These are phyloP conservation scores for Coemansia sp. DNA, from an alignment of 371 early-diverging fungal species.

Conservation along the genomic window DNA sequence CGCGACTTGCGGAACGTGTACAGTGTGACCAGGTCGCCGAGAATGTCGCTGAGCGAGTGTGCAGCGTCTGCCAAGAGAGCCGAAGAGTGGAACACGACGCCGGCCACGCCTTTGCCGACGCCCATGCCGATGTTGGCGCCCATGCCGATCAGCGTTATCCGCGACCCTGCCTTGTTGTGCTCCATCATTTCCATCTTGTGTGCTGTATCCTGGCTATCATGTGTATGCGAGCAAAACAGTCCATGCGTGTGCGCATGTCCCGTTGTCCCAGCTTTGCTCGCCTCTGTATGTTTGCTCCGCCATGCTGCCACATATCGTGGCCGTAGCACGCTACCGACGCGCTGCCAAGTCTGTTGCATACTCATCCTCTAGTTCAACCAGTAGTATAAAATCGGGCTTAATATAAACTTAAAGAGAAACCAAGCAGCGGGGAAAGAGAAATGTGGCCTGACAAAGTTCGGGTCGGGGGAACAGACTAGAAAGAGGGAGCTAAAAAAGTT, in stretches of 20 bases:
- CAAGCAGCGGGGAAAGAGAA: not conserved
- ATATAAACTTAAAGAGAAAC: not conserved
- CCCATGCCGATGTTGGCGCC: constrained; percentile 65
- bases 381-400: not conserved
- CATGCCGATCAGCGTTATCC: constrained; percentile 67
- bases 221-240: constrained; percentile 28
- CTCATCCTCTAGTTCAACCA: no score
- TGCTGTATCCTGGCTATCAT: constrained; percentile 19
- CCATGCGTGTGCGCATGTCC: constrained; percentile 19
- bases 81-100: constrained; percentile 71
- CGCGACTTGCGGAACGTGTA: constrained; percentile 71
- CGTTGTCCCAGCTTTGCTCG: not conserved
- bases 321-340: not conserved
- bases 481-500: not conserved
- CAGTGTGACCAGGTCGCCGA: constrained; percentile 69
- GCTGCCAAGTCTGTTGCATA: not conserved
- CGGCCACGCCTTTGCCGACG: constrained; percentile 66
- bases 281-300: not conserved
- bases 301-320: not conserved
- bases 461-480: no score
- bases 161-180: constrained; percentile 56
- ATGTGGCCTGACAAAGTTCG: not conserved
- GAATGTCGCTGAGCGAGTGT: constrained; percentile 67
- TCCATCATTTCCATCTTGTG: constrained; percentile 41
- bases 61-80: constrained; percentile 69